Conservation (phyloP, 2,329 filamentous ascomycete species). For the Neurospora crassa region DNA sequence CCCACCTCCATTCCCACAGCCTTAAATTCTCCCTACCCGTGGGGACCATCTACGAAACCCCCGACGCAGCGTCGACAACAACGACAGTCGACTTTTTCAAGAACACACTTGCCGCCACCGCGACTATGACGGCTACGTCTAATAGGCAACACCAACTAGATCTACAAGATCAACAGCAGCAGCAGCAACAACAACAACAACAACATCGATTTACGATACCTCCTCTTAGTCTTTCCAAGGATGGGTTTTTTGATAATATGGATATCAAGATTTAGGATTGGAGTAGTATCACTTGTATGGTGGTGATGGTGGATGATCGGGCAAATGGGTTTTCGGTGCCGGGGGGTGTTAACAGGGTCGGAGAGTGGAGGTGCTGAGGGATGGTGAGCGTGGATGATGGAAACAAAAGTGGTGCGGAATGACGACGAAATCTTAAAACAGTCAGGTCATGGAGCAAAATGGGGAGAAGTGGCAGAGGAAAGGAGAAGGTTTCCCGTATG, state of each 20-base stretch:
- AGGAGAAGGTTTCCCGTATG: not conserved
- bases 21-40: constrained; percentile 1
- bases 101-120: constrained; percentile 3
- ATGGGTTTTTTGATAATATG: constrained; percentile 3
- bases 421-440: too few relatives aligned
- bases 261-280: constrained; percentile 14
- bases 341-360: constrained; percentile 10
- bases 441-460: not conserved
- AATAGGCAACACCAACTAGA: constrained; percentile 4
- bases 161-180: not conserved
- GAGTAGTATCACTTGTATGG: constrained; percentile 16
- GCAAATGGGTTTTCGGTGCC: constrained; percentile 8
- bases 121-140: not conserved
- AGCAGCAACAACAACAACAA: not conserved
- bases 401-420: too few relatives aligned
- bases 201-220: constrained; percentile 1
- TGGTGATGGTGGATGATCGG: constrained; percentile 17
- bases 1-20: constrained; percentile 12
- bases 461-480: not conserved
- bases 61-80: constrained; percentile 5
- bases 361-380: not conserved
- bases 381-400: not conserved
- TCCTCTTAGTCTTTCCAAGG: constrained; percentile 1
- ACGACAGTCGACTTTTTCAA: constrained; percentile 6
- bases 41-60: constrained; percentile 1